Conservation (phyloP, 352 stramenopile species). For the Globisporangium mamillatum region DNA sequence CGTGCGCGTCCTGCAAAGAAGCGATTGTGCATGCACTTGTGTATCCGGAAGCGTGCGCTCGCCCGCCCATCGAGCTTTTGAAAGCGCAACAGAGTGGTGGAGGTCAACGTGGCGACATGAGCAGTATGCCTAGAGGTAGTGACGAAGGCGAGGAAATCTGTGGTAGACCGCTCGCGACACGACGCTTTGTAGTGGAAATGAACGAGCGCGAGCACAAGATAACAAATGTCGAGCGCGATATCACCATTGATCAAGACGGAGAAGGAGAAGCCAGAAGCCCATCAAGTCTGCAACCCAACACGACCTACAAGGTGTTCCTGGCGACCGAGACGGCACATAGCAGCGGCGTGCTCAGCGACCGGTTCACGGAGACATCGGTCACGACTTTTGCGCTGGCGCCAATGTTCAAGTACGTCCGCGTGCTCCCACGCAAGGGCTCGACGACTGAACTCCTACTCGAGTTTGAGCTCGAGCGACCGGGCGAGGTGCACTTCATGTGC, state of each 20-base stretch:
- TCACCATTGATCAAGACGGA: background rate
- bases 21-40: conserved; percentile 57
- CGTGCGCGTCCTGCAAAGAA: conserved; percentile 42
- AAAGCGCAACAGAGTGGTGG: background rate
- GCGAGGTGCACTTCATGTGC: conserved; percentile 76
- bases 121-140: background rate
- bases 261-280: background rate
- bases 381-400: conserved; percentile 46
- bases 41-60: conserved; percentile 33
- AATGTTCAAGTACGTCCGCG: conserved; percentile 36
- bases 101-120: background rate
- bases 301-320: conserved; percentile 47
- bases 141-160: background rate
- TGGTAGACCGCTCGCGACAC: conserved; percentile 6
- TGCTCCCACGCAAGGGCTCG: conserved; percentile 60
- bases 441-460: conserved; percentile 70
- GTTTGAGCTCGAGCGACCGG: conserved; percentile 51
- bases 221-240: conserved; percentile 40
- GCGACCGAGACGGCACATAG: conserved; percentile 54
- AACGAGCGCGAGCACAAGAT: conserved; percentile 32
- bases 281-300: conserved; percentile 32
- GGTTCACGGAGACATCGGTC: conserved; percentile 33
- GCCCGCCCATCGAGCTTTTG: conserved; percentile 17
- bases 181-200: conserved; percentile 22
- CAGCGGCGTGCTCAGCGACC: conserved; percentile 54